Evolutionary conservation across 2,329 filamentous ascomycete species (phyloP).

Genomic region (Calonectria pauciramosa): DNA sequence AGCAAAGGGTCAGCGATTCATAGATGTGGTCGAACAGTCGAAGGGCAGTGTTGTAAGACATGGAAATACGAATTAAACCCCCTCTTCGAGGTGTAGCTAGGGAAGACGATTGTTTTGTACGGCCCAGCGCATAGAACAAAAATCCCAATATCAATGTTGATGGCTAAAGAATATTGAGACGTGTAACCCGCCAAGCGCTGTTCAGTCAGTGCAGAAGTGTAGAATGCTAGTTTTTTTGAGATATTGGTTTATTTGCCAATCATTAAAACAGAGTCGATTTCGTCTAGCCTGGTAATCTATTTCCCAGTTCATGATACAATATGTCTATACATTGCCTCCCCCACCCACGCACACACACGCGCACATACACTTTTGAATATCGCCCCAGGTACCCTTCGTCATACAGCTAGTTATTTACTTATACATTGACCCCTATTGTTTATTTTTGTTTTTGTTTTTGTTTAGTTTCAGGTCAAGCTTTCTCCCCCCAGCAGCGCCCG

Average conservation of each 20-base stretch:
- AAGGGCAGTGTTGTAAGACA: background rate
- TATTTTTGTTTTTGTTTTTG: background rate
- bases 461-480: background rate
- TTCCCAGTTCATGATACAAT: slow-evolving; percentile 16
- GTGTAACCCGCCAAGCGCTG: background rate
- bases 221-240: background rate
- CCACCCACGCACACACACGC: background rate
- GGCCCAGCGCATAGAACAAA: slow-evolving; percentile 34
- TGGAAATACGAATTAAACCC: background rate
- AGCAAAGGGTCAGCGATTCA: background rate
- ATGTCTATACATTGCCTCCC: slow-evolving; percentile 18
- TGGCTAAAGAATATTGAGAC: slow-evolving; percentile 8
- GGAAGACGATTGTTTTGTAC: slow-evolving; percentile 18
- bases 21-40: background rate
- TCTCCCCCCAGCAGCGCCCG: slow-evolving; percentile 46
- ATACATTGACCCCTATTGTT: slow-evolving; percentile 1
- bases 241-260: background rate
- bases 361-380: background rate
- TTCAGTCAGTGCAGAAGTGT: too few species aligned
- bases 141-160: slow-evolving; percentile 20
- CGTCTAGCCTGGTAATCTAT: slow-evolving; percentile 12
- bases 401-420: slow-evolving; percentile 15
- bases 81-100: slow-evolving; percentile 22
- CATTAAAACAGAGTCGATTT: slow-evolving; percentile 11
- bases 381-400: background rate